Conservation (phyloP, 768 basidiomycete genomes). For the Lactifluus piperatus region DNA sequence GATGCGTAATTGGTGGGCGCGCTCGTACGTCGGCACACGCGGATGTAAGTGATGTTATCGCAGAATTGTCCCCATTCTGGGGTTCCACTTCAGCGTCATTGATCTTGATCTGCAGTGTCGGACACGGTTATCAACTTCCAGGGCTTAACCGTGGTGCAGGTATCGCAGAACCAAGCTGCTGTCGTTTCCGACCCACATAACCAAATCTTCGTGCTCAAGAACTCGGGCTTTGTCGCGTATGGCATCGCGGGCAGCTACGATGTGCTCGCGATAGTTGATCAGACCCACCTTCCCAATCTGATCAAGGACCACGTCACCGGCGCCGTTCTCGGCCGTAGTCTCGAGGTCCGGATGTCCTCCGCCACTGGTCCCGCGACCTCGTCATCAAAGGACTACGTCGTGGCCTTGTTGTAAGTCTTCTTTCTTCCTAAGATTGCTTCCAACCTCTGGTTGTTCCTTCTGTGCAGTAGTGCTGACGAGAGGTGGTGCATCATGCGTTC, state of each 20-base stretch:
- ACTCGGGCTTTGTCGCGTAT: slow-evolving; percentile 70
- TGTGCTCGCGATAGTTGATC: slow-evolving; percentile 76
- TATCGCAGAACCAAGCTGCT: slow-evolving; percentile 78
- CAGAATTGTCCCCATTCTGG: not conserved
- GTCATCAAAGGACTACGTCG: slow-evolving; percentile 49
- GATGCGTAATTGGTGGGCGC: slow-evolving; percentile 78
- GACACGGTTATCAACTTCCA: slow-evolving; percentile 77
- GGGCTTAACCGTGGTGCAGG: slow-evolving; percentile 78
- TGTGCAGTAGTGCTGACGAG: not conserved
- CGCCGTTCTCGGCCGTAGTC: slow-evolving; percentile 56
- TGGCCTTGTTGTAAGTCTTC: slow-evolving; percentile 61
- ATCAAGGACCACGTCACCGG: slow-evolving; percentile 58
- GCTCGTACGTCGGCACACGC: slow-evolving; percentile 58
- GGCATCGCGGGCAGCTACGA: slow-evolving; percentile 66
- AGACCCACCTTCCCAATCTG: slow-evolving; percentile 59
- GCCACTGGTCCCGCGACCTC: slow-evolving; percentile 37
- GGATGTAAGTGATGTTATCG: slow-evolving; percentile 40
- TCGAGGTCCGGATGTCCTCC: slow-evolving; percentile 66
- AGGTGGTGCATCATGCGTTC: not conserved
- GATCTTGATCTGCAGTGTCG: slow-evolving; percentile 36
- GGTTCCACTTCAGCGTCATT: not conserved
- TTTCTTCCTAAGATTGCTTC: not conserved
- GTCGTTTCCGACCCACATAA: slow-evolving; percentile 74
- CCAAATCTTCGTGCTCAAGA: slow-evolving; percentile 72
- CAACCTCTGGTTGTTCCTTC: not conserved